phyloP scores from a whole-genome alignment of 1,284 basidiomycete species.

The Vanrija sp. region DNA sequence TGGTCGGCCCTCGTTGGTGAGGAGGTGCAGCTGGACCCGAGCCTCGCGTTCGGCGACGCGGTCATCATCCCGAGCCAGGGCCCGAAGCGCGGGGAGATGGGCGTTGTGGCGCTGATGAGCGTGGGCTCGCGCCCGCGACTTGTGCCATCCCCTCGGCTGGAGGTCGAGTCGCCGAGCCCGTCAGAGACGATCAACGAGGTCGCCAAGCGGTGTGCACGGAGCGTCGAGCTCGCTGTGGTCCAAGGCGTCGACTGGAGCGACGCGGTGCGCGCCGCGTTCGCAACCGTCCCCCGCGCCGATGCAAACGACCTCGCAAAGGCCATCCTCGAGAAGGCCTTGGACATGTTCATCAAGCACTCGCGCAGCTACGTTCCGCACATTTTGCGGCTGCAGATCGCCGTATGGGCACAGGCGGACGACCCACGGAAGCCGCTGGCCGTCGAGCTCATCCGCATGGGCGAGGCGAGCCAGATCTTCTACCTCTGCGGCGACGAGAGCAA shows the following conservation, averaged over 20 bases:
- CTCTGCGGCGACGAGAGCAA: slow-evolving; percentile 19
- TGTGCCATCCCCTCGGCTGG: slow-evolving; percentile 11
- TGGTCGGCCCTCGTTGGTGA: slow-evolving; percentile 15
- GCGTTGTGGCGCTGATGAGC: slow-evolving; percentile 24
- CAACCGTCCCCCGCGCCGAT: slow-evolving; percentile 8
- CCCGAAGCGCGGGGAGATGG: slow-evolving; percentile 28
- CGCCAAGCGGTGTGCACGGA: slow-evolving; percentile 22
- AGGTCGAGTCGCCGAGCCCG: slow-evolving; percentile 3
- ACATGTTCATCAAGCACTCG: slow-evolving; percentile 16
- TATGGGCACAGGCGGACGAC: slow-evolving; percentile 30
- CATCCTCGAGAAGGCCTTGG: slow-evolving; percentile 14
- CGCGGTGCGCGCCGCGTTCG: slow-evolving; percentile 28
- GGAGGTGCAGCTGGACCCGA: slow-evolving; percentile 4
- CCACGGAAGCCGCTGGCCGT: slow-evolving; percentile 17
- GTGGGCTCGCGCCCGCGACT: slow-evolving; percentile 5
- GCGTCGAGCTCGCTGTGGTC: slow-evolving; percentile 23
- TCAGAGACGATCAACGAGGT: slow-evolving; percentile 9
- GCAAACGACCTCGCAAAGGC: slow-evolving; percentile 16
- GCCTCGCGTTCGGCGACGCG: slow-evolving; percentile 1
- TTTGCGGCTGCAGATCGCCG: slow-evolving; percentile 29
- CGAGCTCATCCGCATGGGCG: slow-evolving; percentile 31
- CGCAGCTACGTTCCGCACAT: slow-evolving; percentile 18
- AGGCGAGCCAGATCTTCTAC: slow-evolving; percentile 31
- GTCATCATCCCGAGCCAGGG: slow-evolving; percentile 21
- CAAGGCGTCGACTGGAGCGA: slow-evolving; percentile 37